Conservation (phyloP, 345 rosid species). For the Arabis hirsuta region DNA sequence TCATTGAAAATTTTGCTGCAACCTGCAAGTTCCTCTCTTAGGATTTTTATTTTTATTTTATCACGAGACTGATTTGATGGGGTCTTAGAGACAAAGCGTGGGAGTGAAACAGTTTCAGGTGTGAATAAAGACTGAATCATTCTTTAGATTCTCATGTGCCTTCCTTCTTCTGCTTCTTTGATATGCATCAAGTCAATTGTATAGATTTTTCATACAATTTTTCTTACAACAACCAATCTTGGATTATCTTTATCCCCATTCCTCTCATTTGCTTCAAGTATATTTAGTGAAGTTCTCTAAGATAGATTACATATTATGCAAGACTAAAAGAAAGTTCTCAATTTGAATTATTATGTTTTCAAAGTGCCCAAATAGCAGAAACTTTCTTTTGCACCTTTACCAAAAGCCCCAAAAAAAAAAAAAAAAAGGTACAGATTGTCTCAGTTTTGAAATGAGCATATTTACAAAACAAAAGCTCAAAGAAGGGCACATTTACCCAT, state of each 20-base stretch:
- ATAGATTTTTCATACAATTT: no score
- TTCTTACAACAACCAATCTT: no score
- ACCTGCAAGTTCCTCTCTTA: neutral
- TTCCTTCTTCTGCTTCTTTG: neutral
- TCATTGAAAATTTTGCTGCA: neutral
- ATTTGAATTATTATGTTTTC: no score
- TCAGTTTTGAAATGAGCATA: neutral
- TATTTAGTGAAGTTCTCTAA: no score
- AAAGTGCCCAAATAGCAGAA: no score
- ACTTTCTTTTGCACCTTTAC: no score
- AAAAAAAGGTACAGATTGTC: neutral
- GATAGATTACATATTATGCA: no score
- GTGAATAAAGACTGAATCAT: neutral
- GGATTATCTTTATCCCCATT: no score
- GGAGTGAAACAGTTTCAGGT: conserved; percentile 2
- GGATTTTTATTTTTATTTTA: neutral
- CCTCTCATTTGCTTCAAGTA: no score
- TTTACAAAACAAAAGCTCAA: neutral
- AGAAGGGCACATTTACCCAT: conserved; percentile 1
- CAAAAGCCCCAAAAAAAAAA: neutral
- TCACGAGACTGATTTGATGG: conserved; percentile 1
- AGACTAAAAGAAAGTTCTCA: no score
- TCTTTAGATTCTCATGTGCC: neutral
- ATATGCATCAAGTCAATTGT: neutral
- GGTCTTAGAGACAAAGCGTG: neutral